phyloP scores from a whole-genome alignment of 2,329 filamentous ascomycete species.

The Chrysoporthe deuterocubensis region DNA sequence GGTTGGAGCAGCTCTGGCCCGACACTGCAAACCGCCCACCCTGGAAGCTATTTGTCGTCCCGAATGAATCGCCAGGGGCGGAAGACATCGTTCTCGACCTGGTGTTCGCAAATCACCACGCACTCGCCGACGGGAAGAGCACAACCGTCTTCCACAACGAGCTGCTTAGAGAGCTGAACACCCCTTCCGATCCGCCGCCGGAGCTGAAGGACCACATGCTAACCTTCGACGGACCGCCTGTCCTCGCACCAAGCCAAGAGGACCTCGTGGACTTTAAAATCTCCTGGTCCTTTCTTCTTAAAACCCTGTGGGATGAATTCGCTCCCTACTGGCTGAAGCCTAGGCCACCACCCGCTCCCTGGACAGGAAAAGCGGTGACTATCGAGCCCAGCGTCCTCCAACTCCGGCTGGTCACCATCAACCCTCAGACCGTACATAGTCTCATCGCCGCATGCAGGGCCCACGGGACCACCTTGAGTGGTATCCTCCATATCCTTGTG shows the following conservation, averaged over 20 bases:
- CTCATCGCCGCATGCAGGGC: constrained; percentile 47
- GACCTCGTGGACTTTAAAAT: constrained; percentile 44
- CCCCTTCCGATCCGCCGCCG: constrained; percentile 10
- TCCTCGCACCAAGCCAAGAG: constrained; percentile 47
- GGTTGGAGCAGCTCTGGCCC: constrained; percentile 47
- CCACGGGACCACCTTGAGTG: constrained; percentile 51
- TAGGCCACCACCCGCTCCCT: constrained; percentile 36
- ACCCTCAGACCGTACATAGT: constrained; percentile 33
- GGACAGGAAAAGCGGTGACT: constrained; percentile 45
- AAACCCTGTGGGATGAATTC: constrained; percentile 45
- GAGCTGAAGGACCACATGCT: constrained; percentile 36
- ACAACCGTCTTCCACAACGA: constrained; percentile 53
- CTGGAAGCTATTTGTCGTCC: constrained; percentile 51
- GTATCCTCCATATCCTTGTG: constrained; percentile 51
- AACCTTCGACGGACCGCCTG: constrained; percentile 36
- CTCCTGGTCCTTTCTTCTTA: constrained; percentile 46
- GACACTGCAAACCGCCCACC: constrained; percentile 46
- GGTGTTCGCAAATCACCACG: constrained; percentile 56
- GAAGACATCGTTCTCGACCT: constrained; percentile 42
- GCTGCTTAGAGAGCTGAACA: constrained; percentile 49
- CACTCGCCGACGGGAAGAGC: constrained; percentile 55
- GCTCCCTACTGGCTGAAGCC: constrained; percentile 45
- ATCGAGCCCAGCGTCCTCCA: constrained; percentile 42
- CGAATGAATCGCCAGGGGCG: constrained; percentile 24
- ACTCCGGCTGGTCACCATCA: constrained; percentile 43